phyloP scores from a whole-genome alignment of 2,329 filamentous ascomycete species.

The Colletotrichum tropicicola region DNA sequence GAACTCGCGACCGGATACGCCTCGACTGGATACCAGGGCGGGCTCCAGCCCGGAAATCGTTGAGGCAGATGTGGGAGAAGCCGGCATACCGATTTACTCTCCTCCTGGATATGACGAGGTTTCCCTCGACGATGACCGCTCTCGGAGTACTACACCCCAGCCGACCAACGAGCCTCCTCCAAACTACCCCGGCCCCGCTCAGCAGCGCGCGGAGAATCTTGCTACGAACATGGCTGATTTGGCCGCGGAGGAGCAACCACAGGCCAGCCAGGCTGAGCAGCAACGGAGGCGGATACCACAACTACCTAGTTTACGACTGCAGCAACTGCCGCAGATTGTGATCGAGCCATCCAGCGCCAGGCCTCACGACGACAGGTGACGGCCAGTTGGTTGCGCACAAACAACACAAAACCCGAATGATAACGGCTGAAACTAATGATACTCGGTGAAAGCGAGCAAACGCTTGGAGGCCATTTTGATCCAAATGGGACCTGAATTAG shows the following conservation, averaged over 20 bases:
- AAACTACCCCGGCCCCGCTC: slow-evolving; percentile 54
- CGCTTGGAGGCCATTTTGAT: slow-evolving; percentile 4
- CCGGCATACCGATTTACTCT: slow-evolving; percentile 50
- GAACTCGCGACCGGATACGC: slow-evolving; percentile 54
- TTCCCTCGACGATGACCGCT: slow-evolving; percentile 49
- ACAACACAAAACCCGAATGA: neutral
- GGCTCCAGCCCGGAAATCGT: slow-evolving; percentile 62
- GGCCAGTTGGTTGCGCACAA: neutral
- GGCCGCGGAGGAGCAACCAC: slow-evolving; percentile 29
- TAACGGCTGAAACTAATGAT: slow-evolving; percentile 19
- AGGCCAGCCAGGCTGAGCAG: slow-evolving; percentile 35
- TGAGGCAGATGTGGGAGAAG: slow-evolving; percentile 59
- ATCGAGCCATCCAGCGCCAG: slow-evolving; percentile 59
- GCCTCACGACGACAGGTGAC: slow-evolving; percentile 26
- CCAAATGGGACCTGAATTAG: slow-evolving; percentile 3
- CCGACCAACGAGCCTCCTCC: slow-evolving; percentile 56
- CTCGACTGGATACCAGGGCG: slow-evolving; percentile 47
- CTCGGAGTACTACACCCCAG: slow-evolving; percentile 50
- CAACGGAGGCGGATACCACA: slow-evolving; percentile 48
- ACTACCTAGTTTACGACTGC: slow-evolving; percentile 61
- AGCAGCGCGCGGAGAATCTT: slow-evolving; percentile 30
- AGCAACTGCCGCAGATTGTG: slow-evolving; percentile 63
- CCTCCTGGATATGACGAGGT: slow-evolving; percentile 66
- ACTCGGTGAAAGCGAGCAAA: neutral
- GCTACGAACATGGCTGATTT: slow-evolving; percentile 33